Base-by-base conservation (phyloP, 331 rosid genomes). In the Stylosanthes scabra region DNA sequence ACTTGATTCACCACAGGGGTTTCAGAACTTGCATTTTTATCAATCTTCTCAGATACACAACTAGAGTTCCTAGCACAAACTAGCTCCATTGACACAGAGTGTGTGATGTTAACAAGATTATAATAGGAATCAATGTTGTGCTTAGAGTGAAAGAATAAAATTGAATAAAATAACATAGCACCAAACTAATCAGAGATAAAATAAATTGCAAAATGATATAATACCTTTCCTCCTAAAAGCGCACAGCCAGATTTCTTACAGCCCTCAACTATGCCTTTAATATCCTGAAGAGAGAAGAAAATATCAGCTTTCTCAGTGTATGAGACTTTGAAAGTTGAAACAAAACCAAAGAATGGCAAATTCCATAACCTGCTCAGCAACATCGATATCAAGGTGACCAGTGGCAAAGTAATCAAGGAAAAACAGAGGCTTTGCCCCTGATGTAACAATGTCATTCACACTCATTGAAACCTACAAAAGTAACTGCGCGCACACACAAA, bases 141-240 rank as follows among this genome's bases (percentile, higher is more conserved):
- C n/a, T n/a, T n/a, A n/a, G n/a, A n/a, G n/a, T n/a, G n/a, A n/a
- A n/a, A n/a, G n/a, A n/a, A n/a, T n/a, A n/a, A n/a, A n/a, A n/a
- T n/a, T n/a, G n/a, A n/a, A n/a, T n/a, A 29, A 29, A 29, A 29
- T 29, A 29, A 29, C 34, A 2, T 11, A 1, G 6, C 5, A 74
- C 58, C 12, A 20, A 74, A 34, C 66, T 44, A 64, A 7, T 66
- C 15, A 9, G 40, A 14, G 56, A 55, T 9, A 6, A 61, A 9
- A 14, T 1, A 45, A 29, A 50, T 28, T 14, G n/a, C 5, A 65
- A 56, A 63, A 62, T 9, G 51, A 44, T 5, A 7, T 20, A 40
- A 66, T 94, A 94, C 99, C 99, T 94, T 97, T 74, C 99, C 99
- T 49, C 96, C 99, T 44, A 89, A 83, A 63, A 94, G 97, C 46